Percentiles rank a stretch among this genome's conserved stretches.
Conservation (phyloP, 176 grass and related monocot species). For the Microstegium vimineum region DNA sequence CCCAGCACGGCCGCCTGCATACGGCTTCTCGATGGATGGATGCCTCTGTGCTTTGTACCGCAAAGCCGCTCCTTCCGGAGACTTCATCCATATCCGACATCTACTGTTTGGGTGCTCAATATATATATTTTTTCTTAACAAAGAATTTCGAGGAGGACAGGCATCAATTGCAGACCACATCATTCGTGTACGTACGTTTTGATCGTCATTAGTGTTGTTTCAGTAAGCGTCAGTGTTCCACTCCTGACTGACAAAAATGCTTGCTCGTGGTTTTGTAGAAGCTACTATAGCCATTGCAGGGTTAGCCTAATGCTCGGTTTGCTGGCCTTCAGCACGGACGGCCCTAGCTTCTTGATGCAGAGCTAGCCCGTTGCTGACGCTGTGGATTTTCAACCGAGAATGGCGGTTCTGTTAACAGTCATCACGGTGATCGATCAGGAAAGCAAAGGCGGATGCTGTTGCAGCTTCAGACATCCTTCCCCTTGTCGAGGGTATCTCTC, state of each 20-base stretch:
- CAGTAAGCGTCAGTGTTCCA: neutral
- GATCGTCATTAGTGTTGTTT: neutral
- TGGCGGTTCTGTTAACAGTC: slow-evolving; percentile 54
- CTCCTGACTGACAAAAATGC: neutral
- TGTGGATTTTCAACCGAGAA: slow-evolving; percentile 66
- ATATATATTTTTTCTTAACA: neutral
- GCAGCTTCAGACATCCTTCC: slow-evolving; percentile 58
- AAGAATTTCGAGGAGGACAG: neutral
- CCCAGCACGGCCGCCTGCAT: slow-evolving; percentile 15
- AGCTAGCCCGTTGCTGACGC: slow-evolving; percentile 31
- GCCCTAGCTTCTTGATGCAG: neutral
- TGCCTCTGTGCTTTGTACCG: neutral
- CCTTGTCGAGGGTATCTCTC: slow-evolving; percentile 56
- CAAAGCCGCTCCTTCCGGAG: slow-evolving; percentile 11
- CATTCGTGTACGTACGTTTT: neutral
- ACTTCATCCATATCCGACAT: slow-evolving; percentile 13
- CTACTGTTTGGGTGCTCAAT: neutral
- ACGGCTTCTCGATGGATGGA: slow-evolving; percentile 7
- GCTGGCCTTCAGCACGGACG: neutral
- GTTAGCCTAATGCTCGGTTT: neutral
- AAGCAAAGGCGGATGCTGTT: slow-evolving; percentile 48
- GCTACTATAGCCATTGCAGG: too few relatives aligned
- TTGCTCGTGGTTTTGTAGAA: neutral
- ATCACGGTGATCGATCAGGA: slow-evolving; percentile 42
- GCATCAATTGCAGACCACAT: neutral